Evolutionary conservation across 345 rosid genomes (phyloP).

Genomic region (Linum trigynum): DNA sequence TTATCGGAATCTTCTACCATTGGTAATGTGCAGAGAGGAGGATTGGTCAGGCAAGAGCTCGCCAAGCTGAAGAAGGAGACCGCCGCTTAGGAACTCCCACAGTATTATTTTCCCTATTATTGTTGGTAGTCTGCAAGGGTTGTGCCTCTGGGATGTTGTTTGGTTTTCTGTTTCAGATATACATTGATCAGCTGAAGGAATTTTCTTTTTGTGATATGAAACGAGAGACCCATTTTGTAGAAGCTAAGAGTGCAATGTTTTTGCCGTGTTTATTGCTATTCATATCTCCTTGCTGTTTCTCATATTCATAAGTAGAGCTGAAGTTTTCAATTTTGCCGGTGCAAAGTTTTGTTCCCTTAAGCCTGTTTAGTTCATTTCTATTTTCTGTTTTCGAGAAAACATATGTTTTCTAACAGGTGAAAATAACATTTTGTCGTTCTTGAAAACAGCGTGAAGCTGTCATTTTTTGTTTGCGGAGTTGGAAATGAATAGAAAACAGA

Average conservation of each 20-base stretch:
- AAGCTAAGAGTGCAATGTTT: background rate
- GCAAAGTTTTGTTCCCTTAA: too few relatives aligned
- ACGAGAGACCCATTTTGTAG: background rate
- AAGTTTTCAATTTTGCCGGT: too few relatives aligned
- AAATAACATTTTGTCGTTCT: too few relatives aligned
- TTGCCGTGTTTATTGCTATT: background rate
- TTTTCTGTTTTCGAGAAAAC: too few relatives aligned
- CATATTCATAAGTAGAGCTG: background rate
- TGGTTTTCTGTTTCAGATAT: background rate
- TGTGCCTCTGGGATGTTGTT: background rate
- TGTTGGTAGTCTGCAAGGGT: background rate
- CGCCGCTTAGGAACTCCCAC: constrained; percentile 9
- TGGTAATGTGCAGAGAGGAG: constrained; percentile 33
- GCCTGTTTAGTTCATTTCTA: background rate
- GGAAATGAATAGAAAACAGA: too few relatives aligned
- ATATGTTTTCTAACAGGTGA: too few relatives aligned
- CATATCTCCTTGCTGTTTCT: background rate
- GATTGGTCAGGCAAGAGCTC: constrained; percentile 46
- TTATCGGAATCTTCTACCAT: background rate
- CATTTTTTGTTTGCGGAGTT: too few relatives aligned
- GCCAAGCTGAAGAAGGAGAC: constrained; percentile 42
- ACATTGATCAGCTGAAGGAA: background rate
- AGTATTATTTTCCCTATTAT: background rate
- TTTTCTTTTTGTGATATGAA: background rate
- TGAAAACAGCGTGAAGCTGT: too few relatives aligned